These are phyloP conservation scores for Multifurca ochricompacta DNA, from an alignment of 768 basidiomycete genomes.

Conservation along the genomic window DNA sequence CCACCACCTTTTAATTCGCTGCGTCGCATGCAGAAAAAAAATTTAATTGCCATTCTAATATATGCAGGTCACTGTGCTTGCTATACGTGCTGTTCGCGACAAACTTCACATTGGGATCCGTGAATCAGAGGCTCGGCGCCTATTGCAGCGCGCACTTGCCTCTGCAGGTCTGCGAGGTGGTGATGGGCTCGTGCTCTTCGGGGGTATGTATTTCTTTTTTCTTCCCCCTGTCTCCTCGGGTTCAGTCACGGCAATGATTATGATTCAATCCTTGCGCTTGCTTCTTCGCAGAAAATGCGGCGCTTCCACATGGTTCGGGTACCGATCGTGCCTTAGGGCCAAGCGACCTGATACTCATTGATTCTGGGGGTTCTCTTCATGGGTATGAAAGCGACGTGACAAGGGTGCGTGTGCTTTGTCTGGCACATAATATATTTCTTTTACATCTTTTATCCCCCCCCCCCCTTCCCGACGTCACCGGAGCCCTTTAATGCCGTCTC, in stretches of 20 bases:
- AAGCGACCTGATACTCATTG: constrained; percentile 66
- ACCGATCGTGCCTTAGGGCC: constrained; percentile 51
- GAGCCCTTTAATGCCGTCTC: not conserved
- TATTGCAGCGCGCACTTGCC: constrained; percentile 49
- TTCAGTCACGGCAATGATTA: not conserved
- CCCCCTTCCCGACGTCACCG: not conserved
- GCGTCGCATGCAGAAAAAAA: too few species aligned
- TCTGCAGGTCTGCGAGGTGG: constrained; percentile 51
- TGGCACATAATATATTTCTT: not conserved
- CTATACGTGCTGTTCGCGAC: constrained; percentile 57
- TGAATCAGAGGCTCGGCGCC: constrained; percentile 58
- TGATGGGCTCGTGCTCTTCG: constrained; percentile 67
- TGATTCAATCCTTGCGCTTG: not conserved
- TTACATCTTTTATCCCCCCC: not conserved
- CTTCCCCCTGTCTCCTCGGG: not conserved
- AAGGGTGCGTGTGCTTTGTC: constrained; percentile 39
- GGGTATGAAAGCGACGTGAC: constrained; percentile 78
- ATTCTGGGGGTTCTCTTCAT: constrained; percentile 61
- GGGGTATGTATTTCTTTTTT: constrained; percentile 40
- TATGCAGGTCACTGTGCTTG: constrained; percentile 63
- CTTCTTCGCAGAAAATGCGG: constrained; percentile 61
- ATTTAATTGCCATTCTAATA: not conserved
- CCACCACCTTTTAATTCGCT: too few species aligned
- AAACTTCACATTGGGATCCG: constrained; percentile 62
- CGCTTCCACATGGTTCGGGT: constrained; percentile 76